Percentiles rank a stretch among this genome's conserved stretches.
Conservation (phyloP, 345 rosid species). For the Turritis glabra region DNA sequence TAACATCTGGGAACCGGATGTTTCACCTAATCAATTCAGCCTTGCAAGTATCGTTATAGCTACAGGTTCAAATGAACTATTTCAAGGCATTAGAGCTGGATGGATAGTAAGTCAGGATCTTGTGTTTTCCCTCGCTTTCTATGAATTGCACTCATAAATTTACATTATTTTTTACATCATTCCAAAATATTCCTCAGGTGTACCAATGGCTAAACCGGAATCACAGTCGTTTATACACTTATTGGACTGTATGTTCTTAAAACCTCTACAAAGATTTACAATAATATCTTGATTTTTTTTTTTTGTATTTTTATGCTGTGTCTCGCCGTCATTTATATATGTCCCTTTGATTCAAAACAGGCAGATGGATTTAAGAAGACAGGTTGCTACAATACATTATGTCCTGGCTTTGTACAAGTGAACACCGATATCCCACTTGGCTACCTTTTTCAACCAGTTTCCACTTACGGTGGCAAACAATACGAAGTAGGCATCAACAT, state of each 20-base stretch:
- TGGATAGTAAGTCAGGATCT: conserved; percentile 25
- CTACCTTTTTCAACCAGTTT: background rate
- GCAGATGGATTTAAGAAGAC: conserved; percentile 14
- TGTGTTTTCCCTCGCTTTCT: background rate
- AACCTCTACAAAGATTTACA: background rate
- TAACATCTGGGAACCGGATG: conserved; percentile 17
- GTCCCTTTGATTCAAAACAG: background rate
- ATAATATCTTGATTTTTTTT: background rate
- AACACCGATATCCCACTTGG: background rate
- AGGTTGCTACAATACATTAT: conserved; percentile 17
- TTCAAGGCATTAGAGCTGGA: conserved; percentile 30
- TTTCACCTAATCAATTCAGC: conserved; percentile 19
- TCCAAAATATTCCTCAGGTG: conserved; percentile 14
- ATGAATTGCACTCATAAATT: background rate
- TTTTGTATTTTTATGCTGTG: background rate
- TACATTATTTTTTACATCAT: background rate
- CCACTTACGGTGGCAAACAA: background rate
- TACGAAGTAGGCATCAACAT: background rate
- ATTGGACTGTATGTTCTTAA: conserved; percentile 28
- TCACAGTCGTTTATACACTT: conserved; percentile 20
- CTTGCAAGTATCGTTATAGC: conserved; percentile 7
- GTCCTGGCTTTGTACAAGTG: conserved; percentile 23
- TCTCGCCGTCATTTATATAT: background rate
- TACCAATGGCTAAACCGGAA: conserved; percentile 14
- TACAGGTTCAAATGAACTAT: background rate